Base-by-base conservation (phyloP, 768 basidiomycete species). In the Suillus americanus region DNA sequence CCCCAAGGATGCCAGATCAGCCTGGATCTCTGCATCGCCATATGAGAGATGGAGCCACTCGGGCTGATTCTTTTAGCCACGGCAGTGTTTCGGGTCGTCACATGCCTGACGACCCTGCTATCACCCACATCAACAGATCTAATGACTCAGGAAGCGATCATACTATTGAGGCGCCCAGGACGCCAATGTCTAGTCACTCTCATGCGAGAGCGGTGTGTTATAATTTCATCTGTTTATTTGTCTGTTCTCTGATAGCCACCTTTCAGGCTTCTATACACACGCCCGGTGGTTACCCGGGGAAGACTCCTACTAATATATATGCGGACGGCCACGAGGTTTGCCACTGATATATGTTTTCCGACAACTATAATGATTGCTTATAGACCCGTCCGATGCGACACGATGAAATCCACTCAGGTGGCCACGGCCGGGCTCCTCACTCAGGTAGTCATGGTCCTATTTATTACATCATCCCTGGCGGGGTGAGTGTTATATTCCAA, bases 391-490 rank as follows among this genome's bases (percentile, higher is more conserved):
- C 72, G 62, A 68, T 67, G 67, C 65, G 62, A 63, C 62, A 72
- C 64, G 65, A 66, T 69, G 66, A 76, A 66, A 40, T 65, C 38
- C 61, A 71, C 60, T 62, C 60, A n/a, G 72, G 74, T 65, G 57
- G 50, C 7, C 50, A 50, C 50, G 50, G 69, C 67, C 59, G 74
- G 57, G 61, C 64, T 63, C 68, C 66, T 53, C 61, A 70, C 50
- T 51, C 72, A 65, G 60, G 70, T 18, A 69, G 70, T 50, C 72
- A 70, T 8, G 66, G 68, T 66, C 66, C 85, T 73, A 68, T 79
- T 78, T 80, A 80, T 71, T 91, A 90, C 67, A 84, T 91, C 67
- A 82, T 90, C 57, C 89, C 90, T 43, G 81, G 80, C 20, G 89
- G 88, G 25, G 78, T 85, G 65, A 83, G 86, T 64, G 85, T 90